Evolutionary conservation across 768 basidiomycete genomes (phyloP).

Genomic region (Mycena rosella): DNA sequence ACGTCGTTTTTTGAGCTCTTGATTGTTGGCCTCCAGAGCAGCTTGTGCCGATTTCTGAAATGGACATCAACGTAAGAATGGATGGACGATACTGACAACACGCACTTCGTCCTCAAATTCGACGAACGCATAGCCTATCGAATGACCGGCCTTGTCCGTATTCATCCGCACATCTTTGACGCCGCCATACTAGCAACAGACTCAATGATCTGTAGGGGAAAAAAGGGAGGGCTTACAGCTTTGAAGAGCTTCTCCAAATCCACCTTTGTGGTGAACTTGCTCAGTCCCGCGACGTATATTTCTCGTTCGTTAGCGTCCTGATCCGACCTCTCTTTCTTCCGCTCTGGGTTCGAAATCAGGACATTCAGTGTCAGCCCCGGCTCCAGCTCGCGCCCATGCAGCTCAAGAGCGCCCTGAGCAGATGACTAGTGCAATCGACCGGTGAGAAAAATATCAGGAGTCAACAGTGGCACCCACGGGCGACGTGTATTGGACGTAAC

Average conservation of each 20-base stretch:
- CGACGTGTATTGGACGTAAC: constrained; percentile 91
- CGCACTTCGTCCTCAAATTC: constrained; percentile 89
- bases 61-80: neutral
- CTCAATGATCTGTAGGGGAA: neutral
- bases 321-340: constrained; percentile 92
- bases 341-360: constrained; percentile 89
- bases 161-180: constrained; percentile 88
- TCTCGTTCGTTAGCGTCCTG: constrained; percentile 87
- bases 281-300: constrained; percentile 89
- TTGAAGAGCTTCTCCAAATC: constrained; percentile 87
- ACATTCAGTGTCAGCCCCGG: constrained; percentile 79
- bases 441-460: constrained; percentile 3
- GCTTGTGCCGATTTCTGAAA: constrained; percentile 74
- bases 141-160: constrained; percentile 74
- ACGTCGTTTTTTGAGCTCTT: constrained; percentile 90
- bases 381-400: constrained; percentile 83
- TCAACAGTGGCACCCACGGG: constrained; percentile 67
- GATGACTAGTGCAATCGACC: constrained; percentile 55
- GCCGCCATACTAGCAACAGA: constrained; percentile 75
- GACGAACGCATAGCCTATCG: constrained; percentile 92
- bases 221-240: constrained; percentile 62
- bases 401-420: constrained; percentile 82
- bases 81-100: neutral
- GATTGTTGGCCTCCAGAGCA: constrained; percentile 85
- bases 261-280: constrained; percentile 77